Conservation (phyloP, 2,329 filamentous ascomycete species). For the Pezicula rhizophila region DNA sequence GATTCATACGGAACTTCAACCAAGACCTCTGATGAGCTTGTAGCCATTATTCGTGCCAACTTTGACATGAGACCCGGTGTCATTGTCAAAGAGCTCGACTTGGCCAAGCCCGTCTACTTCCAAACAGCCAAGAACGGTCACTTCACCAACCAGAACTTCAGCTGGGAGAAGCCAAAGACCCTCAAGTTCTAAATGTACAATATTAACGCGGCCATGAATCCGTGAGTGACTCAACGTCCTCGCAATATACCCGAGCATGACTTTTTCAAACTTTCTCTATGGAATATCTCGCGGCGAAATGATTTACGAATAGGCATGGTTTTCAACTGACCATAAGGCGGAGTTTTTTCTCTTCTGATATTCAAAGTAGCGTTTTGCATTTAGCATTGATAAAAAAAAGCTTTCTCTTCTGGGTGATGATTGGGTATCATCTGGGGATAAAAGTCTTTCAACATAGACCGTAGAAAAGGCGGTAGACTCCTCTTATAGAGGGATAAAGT, state of each 20-base stretch:
- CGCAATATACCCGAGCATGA: slow-evolving; percentile 8
- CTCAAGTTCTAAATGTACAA: slow-evolving; percentile 71
- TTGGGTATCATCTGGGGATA: slow-evolving; percentile 17
- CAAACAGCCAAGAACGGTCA: slow-evolving; percentile 99
- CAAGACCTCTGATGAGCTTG: slow-evolving; percentile 86
- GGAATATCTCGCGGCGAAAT: slow-evolving; percentile 27
- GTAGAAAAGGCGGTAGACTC: slow-evolving; percentile 22
- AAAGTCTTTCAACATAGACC: slow-evolving; percentile 33
- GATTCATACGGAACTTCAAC: slow-evolving; percentile 94
- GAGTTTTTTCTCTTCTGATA: slow-evolving; percentile 14
- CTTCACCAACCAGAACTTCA: slow-evolving; percentile 98
- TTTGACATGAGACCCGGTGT: slow-evolving; percentile 98
- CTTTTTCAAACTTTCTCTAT: slow-evolving; percentile 18
- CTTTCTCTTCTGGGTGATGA: slow-evolving; percentile 13
- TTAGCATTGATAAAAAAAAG: slow-evolving; percentile 9
- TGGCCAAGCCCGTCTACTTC: slow-evolving; percentile 95
- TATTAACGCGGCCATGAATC: slow-evolving; percentile 14
- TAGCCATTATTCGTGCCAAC: slow-evolving; percentile 90
- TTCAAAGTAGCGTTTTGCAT: slow-evolving; percentile 9
- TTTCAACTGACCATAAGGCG: slow-evolving; percentile 27
- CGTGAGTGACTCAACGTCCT: slow-evolving; percentile 28
- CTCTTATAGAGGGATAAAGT: slow-evolving; percentile 6
- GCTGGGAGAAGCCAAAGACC: slow-evolving; percentile 96
- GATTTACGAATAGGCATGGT: slow-evolving; percentile 27
- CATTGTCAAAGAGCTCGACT: slow-evolving; percentile 94